Evolutionary conservation across 2,329 filamentous ascomycete species (phyloP), one percentile per base, ranked within the genome.

Genomic region (Pseudogymnoascus sp.): DNA sequence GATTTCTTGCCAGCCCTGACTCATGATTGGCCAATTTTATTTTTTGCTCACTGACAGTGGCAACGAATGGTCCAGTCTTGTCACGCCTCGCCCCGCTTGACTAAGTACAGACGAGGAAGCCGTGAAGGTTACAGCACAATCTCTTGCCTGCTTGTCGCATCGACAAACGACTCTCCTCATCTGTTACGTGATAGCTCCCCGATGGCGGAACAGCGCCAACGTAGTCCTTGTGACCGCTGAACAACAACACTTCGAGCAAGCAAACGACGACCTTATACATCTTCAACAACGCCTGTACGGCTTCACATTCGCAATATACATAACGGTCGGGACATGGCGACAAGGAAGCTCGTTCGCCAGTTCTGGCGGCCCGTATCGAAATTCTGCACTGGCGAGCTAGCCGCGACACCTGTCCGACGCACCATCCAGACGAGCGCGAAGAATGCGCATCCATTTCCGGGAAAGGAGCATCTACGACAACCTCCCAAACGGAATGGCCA

Each of bases 101-200:
- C 41, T 50, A 50, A 50, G 22, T 7, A 30, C 41, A 50, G 22
- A 50, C 14, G 41, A 50, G 41, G 41, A 30, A 50, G 41, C 41
- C 41, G 41, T 50, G 41, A 50, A 50, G 41, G 41, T 50, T 50
- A 50, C 41, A 50, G 41, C 41, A 50, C 41, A 50, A 50, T 28
- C 22, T 50, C 41, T 28, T 28, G 41, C 41, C 16, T 50, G 22
- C 11, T 28, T n/a, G n/a, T n/a, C n/a, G 14, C 22, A 50, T n/a
- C 41, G 41, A n/a, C 41, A 28, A 30, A 30, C 16, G 14, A 16
- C 25, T 50, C 41, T 28, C 41, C 41, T 50, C 41, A 16, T 8
- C 22, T 50, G 41, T 50, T 30, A 50, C 41, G 41, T 50, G 41
- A 50, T 50, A 50, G 41, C 22, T 30, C 22, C 14, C n/a, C n/a